A percentile compares a stretch with the other conserved stretches of the same genome.
Conservation (phyloP, 805 yeast genomes). For the Candida argentea region DNA sequence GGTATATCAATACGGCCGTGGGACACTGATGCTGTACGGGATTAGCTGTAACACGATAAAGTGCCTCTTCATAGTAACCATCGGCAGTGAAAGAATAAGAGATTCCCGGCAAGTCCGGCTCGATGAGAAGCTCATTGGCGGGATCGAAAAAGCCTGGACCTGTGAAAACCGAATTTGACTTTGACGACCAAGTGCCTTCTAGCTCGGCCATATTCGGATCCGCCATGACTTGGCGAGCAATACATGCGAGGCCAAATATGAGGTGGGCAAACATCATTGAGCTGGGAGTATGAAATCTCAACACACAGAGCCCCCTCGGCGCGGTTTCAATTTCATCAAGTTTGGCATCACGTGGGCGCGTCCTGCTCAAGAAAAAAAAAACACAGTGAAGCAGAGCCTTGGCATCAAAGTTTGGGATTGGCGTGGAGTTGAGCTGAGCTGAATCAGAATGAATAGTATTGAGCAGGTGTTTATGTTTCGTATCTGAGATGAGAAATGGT, state of each 20-base stretch:
- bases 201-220: conserved; percentile 35
- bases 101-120: conserved; percentile 93
- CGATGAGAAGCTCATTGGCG: conserved; percentile 84
- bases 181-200: conserved; percentile 93
- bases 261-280: conserved; percentile 1
- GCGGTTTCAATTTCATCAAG: background rate
- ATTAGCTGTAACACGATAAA: conserved; percentile 67
- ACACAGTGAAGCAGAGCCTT: too few relatives aligned
- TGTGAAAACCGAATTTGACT: conserved; percentile 88
- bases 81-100: conserved; percentile 88
- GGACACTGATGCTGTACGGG: conserved; percentile 75
- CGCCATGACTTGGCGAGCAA: conserved; percentile 9
- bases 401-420: too few relatives aligned
- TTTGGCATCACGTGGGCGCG: background rate
- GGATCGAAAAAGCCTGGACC: conserved; percentile 98
- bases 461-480: too few relatives aligned
- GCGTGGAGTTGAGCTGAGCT: too few relatives aligned
- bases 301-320: background rate
- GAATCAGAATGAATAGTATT: too few relatives aligned
- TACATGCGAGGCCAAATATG: conserved; percentile 4
- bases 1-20: conserved; percentile 69
- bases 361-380: too few relatives aligned
- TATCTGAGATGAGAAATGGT: too few relatives aligned
- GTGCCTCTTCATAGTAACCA: conserved; percentile 85
- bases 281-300: too few relatives aligned